Evolutionary conservation across 1,139 yeast genomes (phyloP).

Genomic region (Debaryomyces sp.): DNA sequence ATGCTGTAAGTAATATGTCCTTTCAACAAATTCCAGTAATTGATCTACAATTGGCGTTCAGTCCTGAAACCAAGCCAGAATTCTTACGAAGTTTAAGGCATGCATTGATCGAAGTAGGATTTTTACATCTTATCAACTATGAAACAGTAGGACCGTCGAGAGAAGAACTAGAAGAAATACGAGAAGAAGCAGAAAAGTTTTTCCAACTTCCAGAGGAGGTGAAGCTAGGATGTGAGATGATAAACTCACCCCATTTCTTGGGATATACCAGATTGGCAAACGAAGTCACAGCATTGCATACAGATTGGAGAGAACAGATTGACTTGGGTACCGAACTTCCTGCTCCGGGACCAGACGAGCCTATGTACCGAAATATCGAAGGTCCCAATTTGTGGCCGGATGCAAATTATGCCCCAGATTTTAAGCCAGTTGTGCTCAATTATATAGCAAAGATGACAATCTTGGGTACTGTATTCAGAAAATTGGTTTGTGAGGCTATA

Average conservation of each 20-base stretch:
- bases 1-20: constrained; percentile 20
- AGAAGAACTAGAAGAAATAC: constrained; percentile 42
- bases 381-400: constrained; percentile 72
- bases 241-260: constrained; percentile 63
- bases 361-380: constrained; percentile 57
- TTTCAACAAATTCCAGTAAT: constrained; percentile 37
- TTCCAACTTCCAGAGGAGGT: constrained; percentile 56
- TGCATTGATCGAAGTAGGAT: constrained; percentile 65
- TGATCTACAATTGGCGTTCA: constrained; percentile 34
- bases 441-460: constrained; percentile 52
- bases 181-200: constrained; percentile 47
- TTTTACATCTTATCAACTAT: constrained; percentile 55
- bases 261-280: constrained; percentile 70
- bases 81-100: constrained; percentile 50
- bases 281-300: constrained; percentile 60
- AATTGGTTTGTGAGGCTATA: constrained; percentile 57
- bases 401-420: constrained; percentile 48
- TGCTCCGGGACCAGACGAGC: constrained; percentile 48
- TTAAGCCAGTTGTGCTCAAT: constrained; percentile 44
- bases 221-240: constrained; percentile 60
- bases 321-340: constrained; percentile 67
- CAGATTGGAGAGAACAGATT: constrained; percentile 71
- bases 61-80: constrained; percentile 42
- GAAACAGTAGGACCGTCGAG: constrained; percentile 34
- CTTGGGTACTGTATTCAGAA: constrained; percentile 45